Evolutionary conservation across 495 filamentous ascomycete genomes (phyloP).

Genomic region (Aspergillus nidulans): DNA sequence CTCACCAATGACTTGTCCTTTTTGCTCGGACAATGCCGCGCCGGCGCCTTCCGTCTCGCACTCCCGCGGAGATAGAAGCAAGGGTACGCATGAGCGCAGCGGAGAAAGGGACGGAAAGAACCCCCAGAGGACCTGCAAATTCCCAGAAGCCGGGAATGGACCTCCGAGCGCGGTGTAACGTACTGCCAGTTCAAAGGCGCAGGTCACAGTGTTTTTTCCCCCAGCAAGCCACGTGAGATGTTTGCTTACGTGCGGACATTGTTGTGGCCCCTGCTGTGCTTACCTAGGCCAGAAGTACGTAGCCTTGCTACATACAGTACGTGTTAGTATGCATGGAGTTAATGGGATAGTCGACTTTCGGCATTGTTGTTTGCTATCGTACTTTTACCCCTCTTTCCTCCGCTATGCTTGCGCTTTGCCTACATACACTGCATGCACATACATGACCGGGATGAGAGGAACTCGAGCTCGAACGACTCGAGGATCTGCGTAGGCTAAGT

Average conservation of each 20-base stretch:
- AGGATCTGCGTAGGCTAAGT: too few relatives aligned
- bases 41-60: constrained; percentile 12
- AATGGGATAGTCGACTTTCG: neutral
- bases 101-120: neutral
- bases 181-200: constrained; percentile 34
- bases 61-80: neutral
- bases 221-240: constrained; percentile 33
- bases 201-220: constrained; percentile 35
- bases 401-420: neutral
- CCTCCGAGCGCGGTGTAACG: constrained; percentile 29
- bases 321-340: neutral
- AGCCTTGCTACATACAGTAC: neutral
- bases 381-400: neutral
- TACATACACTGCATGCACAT: neutral
- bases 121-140: neutral
- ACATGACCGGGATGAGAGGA: neutral
- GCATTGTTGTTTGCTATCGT: neutral
- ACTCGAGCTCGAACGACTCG: neutral
- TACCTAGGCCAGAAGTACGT: neutral
- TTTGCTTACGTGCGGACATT: constrained; percentile 39
- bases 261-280: constrained; percentile 18
- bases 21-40: constrained; percentile 25
- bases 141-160: constrained; percentile 22
- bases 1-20: constrained; percentile 12
- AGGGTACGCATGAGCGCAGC: neutral